Evolutionary conservation across 2,329 filamentous ascomycete species (phyloP).

Genomic region (Plectosphaerella cucumerina): DNA sequence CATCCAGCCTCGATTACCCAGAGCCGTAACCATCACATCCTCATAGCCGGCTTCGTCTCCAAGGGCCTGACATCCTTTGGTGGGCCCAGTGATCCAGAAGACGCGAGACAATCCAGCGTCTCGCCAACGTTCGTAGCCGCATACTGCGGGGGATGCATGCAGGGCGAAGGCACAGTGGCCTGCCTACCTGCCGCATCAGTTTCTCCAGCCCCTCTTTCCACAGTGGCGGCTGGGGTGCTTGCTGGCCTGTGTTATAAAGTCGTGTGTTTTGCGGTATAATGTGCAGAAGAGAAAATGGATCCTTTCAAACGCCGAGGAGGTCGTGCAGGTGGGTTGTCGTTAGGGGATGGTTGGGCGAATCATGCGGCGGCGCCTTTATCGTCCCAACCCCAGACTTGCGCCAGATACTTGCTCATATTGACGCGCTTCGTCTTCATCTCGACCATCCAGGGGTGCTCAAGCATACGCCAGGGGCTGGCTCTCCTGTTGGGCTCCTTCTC

Average conservation of each 20-base stretch:
- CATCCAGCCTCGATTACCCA: no score
- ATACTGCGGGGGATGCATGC: no score
- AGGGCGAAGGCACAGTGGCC: no score
- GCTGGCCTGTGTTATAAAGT: background rate
- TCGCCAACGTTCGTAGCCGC: no score
- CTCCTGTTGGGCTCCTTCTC: slow-evolving; percentile 87
- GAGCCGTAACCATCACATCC: no score
- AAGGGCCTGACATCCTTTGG: no score
- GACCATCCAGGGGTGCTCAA: slow-evolving; percentile 97
- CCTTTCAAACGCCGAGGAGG: background rate
- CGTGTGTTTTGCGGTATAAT: background rate
- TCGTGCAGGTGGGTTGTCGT: background rate
- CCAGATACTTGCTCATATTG: slow-evolving; percentile 93
- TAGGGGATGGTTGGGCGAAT: background rate
- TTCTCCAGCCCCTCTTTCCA: no score
- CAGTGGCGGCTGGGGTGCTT: no score
- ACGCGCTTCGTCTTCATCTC: slow-evolving; percentile 96
- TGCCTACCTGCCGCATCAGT: no score
- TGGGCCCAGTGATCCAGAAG: no score
- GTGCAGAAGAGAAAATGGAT: background rate
- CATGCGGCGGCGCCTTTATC: slow-evolving; percentile 31
- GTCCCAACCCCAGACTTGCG: slow-evolving; percentile 96
- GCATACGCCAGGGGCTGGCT: slow-evolving; percentile 96
- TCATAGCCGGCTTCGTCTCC: no score
- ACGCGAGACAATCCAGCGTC: no score